Percentiles rank a stretch among this genome's conserved stretches.
Conservation (phyloP, 2,329 filamentous ascomycete species). For the Dissoconium aciculare region DNA sequence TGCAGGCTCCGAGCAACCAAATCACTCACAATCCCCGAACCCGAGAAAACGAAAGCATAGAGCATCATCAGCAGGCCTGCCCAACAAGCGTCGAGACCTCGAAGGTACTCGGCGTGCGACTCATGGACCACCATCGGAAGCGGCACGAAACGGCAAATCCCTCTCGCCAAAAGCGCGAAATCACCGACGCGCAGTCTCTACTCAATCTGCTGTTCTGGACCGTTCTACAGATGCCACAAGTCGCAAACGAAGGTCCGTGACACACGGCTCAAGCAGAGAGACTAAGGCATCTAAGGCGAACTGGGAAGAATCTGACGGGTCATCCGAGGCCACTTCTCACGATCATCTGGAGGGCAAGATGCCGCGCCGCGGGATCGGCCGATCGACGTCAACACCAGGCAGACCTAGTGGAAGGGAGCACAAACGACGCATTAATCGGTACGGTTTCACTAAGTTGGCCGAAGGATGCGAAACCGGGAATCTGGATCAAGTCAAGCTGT, state of each 20-base stretch:
- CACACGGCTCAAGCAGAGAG: constrained; percentile 31
- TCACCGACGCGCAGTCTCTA: constrained; percentile 51
- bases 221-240: constrained; percentile 24
- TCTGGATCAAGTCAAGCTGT: constrained; percentile 59
- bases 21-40: constrained; percentile 17
- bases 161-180: constrained; percentile 43
- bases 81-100: constrained; percentile 20
- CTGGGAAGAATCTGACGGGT: constrained; percentile 49
- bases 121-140: constrained; percentile 19
- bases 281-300: constrained; percentile 11
- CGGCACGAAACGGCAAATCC: constrained; percentile 31
- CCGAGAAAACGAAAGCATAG: constrained; percentile 26
- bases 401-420: constrained; percentile 43
- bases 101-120: constrained; percentile 16
- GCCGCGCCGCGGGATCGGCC: constrained; percentile 43
- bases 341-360: constrained; percentile 42
- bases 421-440: constrained; percentile 81
- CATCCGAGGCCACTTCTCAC: constrained; percentile 33
- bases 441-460: constrained; percentile 81
- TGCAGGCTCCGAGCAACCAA: constrained; percentile 19
- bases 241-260: constrained; percentile 31
- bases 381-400: constrained; percentile 36
- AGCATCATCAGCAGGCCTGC: constrained; percentile 22
- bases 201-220: constrained; percentile 45
- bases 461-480: constrained; percentile 78